Percentiles rank a stretch among this genome's conserved stretches.
Conservation (phyloP, 106 monocot genomes). For the Dactylorhiza incarnata region DNA sequence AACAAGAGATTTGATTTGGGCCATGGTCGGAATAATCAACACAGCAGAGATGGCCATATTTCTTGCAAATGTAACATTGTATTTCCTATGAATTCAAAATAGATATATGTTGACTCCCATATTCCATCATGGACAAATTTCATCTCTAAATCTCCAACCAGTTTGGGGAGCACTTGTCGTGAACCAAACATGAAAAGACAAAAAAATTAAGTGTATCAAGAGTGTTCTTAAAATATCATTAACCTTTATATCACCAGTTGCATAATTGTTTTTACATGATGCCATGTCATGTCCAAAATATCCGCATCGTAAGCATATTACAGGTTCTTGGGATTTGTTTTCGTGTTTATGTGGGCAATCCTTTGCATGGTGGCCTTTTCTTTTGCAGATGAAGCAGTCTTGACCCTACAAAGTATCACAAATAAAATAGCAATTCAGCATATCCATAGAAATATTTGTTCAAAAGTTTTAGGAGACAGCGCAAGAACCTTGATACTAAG, state of each 20-base stretch:
- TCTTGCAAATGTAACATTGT: slow-evolving; percentile 84
- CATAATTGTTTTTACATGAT: slow-evolving; percentile 48
- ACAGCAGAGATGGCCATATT: slow-evolving; percentile 88
- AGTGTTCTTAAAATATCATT: slow-evolving; percentile 3
- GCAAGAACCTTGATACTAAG: background rate
- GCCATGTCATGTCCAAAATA: slow-evolving; percentile 80
- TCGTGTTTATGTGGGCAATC: slow-evolving; percentile 74
- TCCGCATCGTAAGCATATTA: slow-evolving; percentile 73
- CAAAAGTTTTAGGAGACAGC: background rate
- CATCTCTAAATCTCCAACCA: background rate
- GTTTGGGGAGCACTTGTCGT: background rate
- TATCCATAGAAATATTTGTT: background rate
- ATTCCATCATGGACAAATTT: background rate
- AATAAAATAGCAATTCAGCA: background rate
- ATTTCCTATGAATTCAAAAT: slow-evolving; percentile 42
- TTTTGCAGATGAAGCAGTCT: slow-evolving; percentile 77
- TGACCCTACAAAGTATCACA: slow-evolving; percentile 29
- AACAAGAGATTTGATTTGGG: slow-evolving; percentile 58
- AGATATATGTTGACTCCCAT: background rate
- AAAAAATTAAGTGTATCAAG: background rate
- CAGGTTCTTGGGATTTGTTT: slow-evolving; percentile 25
- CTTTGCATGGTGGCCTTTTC: slow-evolving; percentile 73
- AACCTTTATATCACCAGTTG: slow-evolving; percentile 52
- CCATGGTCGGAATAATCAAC: slow-evolving; percentile 31
- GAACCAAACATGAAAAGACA: background rate